These are phyloP conservation scores for Plasmodium gaboni DNA, from an alignment of 169 alveolate genomes.

Conservation along the genomic window DNA sequence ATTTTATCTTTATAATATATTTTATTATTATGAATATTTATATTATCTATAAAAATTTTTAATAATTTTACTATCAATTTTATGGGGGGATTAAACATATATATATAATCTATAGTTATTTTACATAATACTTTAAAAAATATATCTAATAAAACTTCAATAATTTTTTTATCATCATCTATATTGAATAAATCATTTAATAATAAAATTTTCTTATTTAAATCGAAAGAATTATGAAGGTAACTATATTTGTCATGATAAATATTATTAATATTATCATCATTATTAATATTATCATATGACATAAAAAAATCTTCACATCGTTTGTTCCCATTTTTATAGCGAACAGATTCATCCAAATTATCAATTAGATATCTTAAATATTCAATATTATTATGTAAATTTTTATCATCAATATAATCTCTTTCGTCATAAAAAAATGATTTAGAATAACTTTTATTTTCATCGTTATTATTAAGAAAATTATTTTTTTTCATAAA, in stretches of 20 bases:
- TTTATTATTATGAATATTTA: neutral
- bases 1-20: neutral
- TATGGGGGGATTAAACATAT: slow-evolving; percentile 49
- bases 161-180: slow-evolving; percentile 30
- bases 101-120: slow-evolving; percentile 40
- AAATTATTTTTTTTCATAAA: slow-evolving; percentile 10
- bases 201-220: neutral
- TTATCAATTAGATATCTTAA: slow-evolving; percentile 20
- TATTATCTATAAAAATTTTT: slow-evolving; percentile 15
- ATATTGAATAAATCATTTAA: neutral
- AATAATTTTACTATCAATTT: slow-evolving; percentile 17
- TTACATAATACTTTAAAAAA: slow-evolving; percentile 36
- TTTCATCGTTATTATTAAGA: neutral
- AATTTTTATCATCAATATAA: no score
- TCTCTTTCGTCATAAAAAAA: neutral
- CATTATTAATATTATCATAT: neutral
- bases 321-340: neutral
- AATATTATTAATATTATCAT: neutral
- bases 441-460: neutral
- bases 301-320: neutral
- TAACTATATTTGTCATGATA: neutral
- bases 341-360: neutral
- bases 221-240: neutral
- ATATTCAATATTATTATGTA: neutral
- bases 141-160: slow-evolving; percentile 1